A percentile compares a stretch with the other conserved stretches of the same genome.
Evolutionary conservation across 2,329 filamentous ascomycete species (phyloP).

Genomic region (Ophiostoma populinum): DNA sequence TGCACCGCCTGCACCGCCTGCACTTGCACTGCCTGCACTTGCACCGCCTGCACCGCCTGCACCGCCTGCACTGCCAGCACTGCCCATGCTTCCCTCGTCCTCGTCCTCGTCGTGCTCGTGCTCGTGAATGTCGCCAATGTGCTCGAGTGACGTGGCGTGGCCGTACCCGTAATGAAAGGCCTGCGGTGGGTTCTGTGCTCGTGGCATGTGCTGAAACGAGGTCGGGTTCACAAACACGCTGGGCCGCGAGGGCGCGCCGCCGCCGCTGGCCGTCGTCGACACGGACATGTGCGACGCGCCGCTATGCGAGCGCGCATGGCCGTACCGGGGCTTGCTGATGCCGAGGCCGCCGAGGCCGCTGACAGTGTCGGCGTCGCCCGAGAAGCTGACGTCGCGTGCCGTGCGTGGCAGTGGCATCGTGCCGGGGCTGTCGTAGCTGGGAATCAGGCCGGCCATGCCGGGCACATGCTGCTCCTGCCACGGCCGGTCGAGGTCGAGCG

Average conservation of each 20-base stretch:
- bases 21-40: no score
- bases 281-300: slow-evolving; percentile 39
- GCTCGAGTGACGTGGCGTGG: no score
- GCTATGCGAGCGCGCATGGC: slow-evolving; percentile 41
- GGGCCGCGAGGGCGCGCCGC: slow-evolving; percentile 21
- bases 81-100: no score
- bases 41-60: no score
- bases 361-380: slow-evolving; percentile 12
- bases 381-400: slow-evolving; percentile 30
- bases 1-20: no score
- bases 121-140: slow-evolving; percentile 40
- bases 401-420: slow-evolving; percentile 15
- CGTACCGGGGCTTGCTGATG: slow-evolving; percentile 21
- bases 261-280: slow-evolving; percentile 36
- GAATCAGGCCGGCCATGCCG: slow-evolving; percentile 19
- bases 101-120: slow-evolving; percentile 27
- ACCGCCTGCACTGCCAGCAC: no score
- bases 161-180: no score
- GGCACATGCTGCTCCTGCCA: slow-evolving; percentile 36
- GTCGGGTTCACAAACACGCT: slow-evolving; percentile 39
- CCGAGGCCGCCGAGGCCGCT: background rate
- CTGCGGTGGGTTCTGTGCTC: slow-evolving; percentile 41
- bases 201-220: slow-evolving; percentile 42
- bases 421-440: slow-evolving; percentile 14
- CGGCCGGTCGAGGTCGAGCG: slow-evolving; percentile 41